Conservation (phyloP, 208 protist genomes). For the Acanthamoeba royreba region DNA sequence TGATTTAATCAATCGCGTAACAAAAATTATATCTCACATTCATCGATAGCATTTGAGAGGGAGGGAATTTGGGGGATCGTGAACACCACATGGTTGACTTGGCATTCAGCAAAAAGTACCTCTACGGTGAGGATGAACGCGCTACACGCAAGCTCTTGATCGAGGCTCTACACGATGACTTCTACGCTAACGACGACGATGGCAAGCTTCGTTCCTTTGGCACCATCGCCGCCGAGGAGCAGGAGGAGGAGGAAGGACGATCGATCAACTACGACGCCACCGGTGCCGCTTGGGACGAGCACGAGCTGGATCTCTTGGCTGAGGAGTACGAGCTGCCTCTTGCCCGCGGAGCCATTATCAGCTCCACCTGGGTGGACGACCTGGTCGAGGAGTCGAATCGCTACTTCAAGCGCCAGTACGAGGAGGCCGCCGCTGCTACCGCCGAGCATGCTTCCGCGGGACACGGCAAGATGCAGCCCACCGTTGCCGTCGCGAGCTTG, state of each 20-base stretch:
- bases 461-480: background rate
- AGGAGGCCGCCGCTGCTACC: background rate
- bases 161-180: no score
- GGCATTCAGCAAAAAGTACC: background rate
- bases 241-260: background rate
- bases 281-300: no score
- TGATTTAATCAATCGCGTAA: no score
- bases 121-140: background rate
- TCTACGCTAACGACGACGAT: no score
- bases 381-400: slow-evolving; percentile 30
- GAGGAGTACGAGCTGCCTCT: slow-evolving; percentile 12
- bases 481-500: background rate
- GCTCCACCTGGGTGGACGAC: no score
- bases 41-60: background rate
- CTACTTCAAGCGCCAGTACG: slow-evolving; percentile 38
- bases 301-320: background rate
- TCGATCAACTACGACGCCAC: no score
- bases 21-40: no score
- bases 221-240: background rate
- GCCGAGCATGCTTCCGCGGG: no score
- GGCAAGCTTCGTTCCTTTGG: no score
- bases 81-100: background rate
- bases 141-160: no score
- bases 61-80: background rate
- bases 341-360: background rate